Base-by-base conservation (phyloP, 805 yeast genomes). In the Torulaspora maleeae region DNA sequence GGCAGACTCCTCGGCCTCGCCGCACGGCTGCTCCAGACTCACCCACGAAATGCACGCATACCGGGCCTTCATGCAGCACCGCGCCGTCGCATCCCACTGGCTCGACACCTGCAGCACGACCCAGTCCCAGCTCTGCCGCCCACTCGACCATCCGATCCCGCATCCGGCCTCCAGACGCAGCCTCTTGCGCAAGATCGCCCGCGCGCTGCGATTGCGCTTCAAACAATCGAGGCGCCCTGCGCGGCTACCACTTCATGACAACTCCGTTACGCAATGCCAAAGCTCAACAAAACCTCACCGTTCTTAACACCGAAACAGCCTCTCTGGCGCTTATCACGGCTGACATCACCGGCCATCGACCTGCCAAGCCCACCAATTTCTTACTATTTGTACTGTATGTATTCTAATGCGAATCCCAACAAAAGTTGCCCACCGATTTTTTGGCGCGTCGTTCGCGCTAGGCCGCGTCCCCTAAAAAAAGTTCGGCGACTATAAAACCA, bases 351-450 rank as follows among this genome's bases (percentile, higher is more conserved):
- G 16, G 6, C 15, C 15, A n/a, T 16, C 15, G 16, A 29, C 19
- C 33, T 12, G 6, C 12, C 25, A 22, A 22, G n/a, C 16, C 33
- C 33, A 29, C 33, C 33, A 29, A 29, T 29, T 28, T n/a, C 33
- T 29, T 29, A 29, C 33, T n/a, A 13, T 29, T 7, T 29, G 33
- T 29, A 29, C 22, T 33, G 36, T 33, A 33, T 33, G 36, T 33
- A 16, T 33, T 22, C 25, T 8, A 19, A 15, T 33, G 42, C 36
- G 42, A 33, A 32, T 29, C 42, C 42, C 42, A 38, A 29, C 42
- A 38, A 38, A 44, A 40, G 38, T 38, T 40, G 36, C 43, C 47
- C 47, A 43, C 47, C 47, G 47, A 38, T 37, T 30, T 37, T 43
- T 22, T 22, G 25, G 25, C 25, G 25, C 25, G 25, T 22, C 25